A percentile compares a stretch with the other conserved stretches of the same genome.
Evolutionary conservation across 345 rosid species (phyloP).

Genomic region (Rhodamnia argentea): DNA sequence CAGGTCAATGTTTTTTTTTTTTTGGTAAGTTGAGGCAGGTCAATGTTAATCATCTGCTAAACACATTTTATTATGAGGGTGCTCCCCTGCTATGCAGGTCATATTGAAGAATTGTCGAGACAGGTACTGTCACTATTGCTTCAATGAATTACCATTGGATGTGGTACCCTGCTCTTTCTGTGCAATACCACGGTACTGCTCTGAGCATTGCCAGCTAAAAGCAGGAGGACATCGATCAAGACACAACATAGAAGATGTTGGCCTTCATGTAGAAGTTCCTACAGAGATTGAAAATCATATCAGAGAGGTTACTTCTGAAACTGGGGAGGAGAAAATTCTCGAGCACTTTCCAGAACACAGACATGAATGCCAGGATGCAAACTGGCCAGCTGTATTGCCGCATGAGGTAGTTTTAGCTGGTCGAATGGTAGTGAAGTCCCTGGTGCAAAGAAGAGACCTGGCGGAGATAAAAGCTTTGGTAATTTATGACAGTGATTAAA

Average conservation of each 20-base stretch:
- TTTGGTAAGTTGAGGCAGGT: not conserved
- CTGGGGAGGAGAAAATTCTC: constrained; percentile 4
- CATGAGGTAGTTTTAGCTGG: constrained; percentile 72
- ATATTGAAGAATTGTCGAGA: constrained; percentile 58
- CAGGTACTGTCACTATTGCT: constrained; percentile 79
- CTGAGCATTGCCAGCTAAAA: constrained; percentile 44
- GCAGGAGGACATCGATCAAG: constrained; percentile 37
- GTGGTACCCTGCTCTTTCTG: constrained; percentile 65
- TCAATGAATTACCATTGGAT: constrained; percentile 66
- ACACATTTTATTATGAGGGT: not conserved
- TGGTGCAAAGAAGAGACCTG: constrained; percentile 22
- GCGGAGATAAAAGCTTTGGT: constrained; percentile 31
- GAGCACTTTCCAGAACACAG: constrained; percentile 54
- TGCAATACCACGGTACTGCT: constrained; percentile 69
- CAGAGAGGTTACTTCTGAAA: constrained; percentile 16
- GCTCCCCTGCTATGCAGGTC: not conserved
- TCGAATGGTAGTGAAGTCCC: constrained; percentile 44
- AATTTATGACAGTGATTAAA: constrained; percentile 2
- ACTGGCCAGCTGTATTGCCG: constrained; percentile 76
- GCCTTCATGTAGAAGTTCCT: constrained; percentile 10
- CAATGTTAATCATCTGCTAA: not conserved
- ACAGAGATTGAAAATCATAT: constrained; percentile 26
- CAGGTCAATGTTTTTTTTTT: not conserved
- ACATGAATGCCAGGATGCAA: constrained; percentile 69
- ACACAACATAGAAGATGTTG: constrained; percentile 8